Conservation (phyloP, 2,329 filamentous ascomycete species). For the Bipolaris oryzae region DNA sequence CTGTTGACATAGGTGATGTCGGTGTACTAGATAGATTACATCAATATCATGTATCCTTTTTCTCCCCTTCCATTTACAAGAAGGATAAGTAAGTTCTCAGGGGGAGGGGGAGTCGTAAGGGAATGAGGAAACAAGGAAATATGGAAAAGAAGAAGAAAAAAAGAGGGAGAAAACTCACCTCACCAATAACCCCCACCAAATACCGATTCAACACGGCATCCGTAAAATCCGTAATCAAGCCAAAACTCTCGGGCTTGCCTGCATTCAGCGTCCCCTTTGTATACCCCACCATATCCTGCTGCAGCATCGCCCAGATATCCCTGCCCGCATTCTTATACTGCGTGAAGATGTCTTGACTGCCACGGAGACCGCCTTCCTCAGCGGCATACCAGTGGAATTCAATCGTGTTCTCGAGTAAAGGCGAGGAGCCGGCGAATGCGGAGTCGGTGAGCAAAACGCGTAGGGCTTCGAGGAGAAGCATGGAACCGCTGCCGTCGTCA, state of each 20-base stretch:
- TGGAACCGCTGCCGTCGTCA: constrained; percentile 87
- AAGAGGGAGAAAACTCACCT: too few species aligned
- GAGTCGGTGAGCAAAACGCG: constrained; percentile 75
- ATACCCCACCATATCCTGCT: constrained; percentile 92
- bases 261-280: constrained; percentile 56
- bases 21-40: constrained; percentile 71
- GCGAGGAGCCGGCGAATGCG: constrained; percentile 24
- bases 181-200: constrained; percentile 81
- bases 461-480: constrained; percentile 91
- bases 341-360: constrained; percentile 85
- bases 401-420: constrained; percentile 73
- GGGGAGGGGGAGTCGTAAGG: too few species aligned
- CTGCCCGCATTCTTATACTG: constrained; percentile 74
- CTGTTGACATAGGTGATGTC: constrained; percentile 83
- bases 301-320: constrained; percentile 91
- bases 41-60: not conserved
- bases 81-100: too few species aligned
- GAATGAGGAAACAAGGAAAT: too few species aligned
- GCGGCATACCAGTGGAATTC: constrained; percentile 97
- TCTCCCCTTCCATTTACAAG: too few species aligned
- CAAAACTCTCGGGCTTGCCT: constrained; percentile 74
- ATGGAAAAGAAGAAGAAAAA: too few species aligned
- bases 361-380: constrained; percentile 84
- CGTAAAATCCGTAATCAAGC: constrained; percentile 90
- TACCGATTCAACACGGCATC: constrained; percentile 79